Percentiles rank a stretch among this genome's conserved stretches.
Conservation (phyloP, 2,329 filamentous ascomycete species). For the Fusarium hainanense region DNA sequence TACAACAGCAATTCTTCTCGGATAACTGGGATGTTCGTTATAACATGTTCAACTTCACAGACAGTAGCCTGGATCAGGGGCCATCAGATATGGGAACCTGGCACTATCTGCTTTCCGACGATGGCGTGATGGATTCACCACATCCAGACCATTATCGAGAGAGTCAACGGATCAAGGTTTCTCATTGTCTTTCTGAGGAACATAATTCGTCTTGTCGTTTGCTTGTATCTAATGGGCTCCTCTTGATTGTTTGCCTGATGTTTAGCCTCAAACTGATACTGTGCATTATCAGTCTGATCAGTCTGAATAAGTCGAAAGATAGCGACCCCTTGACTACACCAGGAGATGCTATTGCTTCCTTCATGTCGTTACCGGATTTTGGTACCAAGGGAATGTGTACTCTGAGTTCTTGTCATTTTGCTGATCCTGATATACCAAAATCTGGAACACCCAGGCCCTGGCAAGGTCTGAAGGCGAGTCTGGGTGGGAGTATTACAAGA, state of each 20-base stretch:
- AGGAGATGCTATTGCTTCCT: constrained; percentile 35
- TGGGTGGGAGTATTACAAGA: no score
- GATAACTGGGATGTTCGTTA: accelerated
- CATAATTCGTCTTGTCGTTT: constrained; percentile 11
- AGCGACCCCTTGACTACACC: constrained; percentile 27
- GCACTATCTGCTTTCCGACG: no score
- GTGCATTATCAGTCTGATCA: constrained; percentile 3
- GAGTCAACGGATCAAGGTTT: constrained; percentile 5
- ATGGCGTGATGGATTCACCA: background rate
- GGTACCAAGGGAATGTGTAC: constrained; percentile 31
- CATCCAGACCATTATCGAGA: background rate
- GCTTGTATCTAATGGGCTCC: constrained; percentile 16
- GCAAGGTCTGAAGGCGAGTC: no score
- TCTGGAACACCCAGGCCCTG: background rate
- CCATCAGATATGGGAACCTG: no score
- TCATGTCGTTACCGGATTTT: constrained; percentile 15
- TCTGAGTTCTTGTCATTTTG: background rate
- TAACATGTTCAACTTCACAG: no score
- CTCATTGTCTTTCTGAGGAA: constrained; percentile 22
- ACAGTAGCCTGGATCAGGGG: no score
- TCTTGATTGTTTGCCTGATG: constrained; percentile 23
- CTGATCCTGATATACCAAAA: background rate
- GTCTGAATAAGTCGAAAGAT: constrained; percentile 7
- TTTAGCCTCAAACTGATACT: constrained; percentile 18
- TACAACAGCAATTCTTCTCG: no score